phyloP scores from a whole-genome alignment of 768 basidiomycete species.

The Leucocoprinus birnbaumii region DNA sequence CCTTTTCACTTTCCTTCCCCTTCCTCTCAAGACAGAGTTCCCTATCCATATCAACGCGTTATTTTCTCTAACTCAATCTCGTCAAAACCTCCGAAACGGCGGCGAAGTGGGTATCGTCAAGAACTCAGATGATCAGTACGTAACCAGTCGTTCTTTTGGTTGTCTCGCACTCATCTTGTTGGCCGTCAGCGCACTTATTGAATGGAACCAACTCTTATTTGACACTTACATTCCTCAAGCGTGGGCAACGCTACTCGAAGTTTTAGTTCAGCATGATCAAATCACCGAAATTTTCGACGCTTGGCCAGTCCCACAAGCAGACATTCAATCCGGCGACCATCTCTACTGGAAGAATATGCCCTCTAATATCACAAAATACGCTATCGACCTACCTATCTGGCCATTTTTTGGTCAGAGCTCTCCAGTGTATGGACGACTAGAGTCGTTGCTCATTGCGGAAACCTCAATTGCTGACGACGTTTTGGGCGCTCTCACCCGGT shows the following conservation, averaged over 20 bases:
- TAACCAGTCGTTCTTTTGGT: background rate
- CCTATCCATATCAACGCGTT: constrained; percentile 43
- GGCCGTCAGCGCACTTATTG: constrained; percentile 35
- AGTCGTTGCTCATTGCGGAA: constrained; percentile 24
- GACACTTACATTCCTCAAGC: constrained; percentile 40
- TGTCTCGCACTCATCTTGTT: background rate
- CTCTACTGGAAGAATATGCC: constrained; percentile 37
- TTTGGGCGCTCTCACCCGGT: constrained; percentile 26
- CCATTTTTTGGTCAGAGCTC: constrained; percentile 22
- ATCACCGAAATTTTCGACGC: constrained; percentile 29
- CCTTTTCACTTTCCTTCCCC: constrained; percentile 46
- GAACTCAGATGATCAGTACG: constrained; percentile 40
- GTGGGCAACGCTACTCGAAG: constrained; percentile 34
- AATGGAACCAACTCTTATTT: constrained; percentile 49
- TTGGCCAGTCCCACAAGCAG: constrained; percentile 35
- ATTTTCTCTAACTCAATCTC: constrained; percentile 42
- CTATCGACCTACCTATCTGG: constrained; percentile 30
- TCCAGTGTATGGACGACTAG: background rate
- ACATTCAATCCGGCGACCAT: constrained; percentile 33
- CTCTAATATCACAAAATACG: constrained; percentile 21
- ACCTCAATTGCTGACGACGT: constrained; percentile 15
- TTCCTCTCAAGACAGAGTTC: constrained; percentile 43
- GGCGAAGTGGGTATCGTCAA: constrained; percentile 34
- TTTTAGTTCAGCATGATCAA: constrained; percentile 21
- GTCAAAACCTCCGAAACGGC: constrained; percentile 42